Base-by-base conservation (phyloP, 2,329 filamentous ascomycete genomes). In the Colletotrichum kahawae region DNA sequence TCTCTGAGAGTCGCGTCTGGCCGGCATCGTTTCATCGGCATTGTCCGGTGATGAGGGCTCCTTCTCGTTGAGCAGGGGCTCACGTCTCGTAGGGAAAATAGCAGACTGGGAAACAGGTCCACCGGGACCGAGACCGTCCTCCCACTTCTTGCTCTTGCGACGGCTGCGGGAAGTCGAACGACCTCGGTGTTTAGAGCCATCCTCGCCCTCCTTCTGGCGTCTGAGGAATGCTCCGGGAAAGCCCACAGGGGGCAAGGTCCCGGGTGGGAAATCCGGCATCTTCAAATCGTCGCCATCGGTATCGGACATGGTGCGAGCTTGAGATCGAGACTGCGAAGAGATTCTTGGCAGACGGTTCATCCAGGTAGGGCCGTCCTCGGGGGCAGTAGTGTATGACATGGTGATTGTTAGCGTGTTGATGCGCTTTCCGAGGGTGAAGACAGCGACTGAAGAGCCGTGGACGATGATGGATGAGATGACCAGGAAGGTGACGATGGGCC, bases 401-500 rank as follows among this genome's bases (percentile, higher is more conserved):
- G 97, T 98, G 76, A 99, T 89, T 1, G 95, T 96, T 78, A 99
- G 86, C 0, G 97, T 98, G 86, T 98, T 98, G 90, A 99, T 99
- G 76, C 95, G 96, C 85, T 98, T 99, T 80, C 97, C 97, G 2
- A 99, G 91, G 0, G 97, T 98, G 80, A 99, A 99, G 10, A 99
- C 97, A 7, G 97, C 97, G 79, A 99, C 94, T 0, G 97, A 98
- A n/a, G 97, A 98, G 27, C 97, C 97, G 81, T 99, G 97, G 2
- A 99, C 95, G 48, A 98, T 85, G 80, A 99, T 99, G 14, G 97
- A 99, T 5, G 94, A 90, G 68, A 99, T 95, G 76, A 99, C 96
- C 80, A 99, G 87, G 84, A 99, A 99, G 1, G 95, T 95, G 0
- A 95, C 95, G 74, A 99, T 96, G 0, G 97, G 97, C 97, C 97